A percentile compares a stretch with the other conserved stretches of the same genome.
phyloP scores from a whole-genome alignment of 768 basidiomycete species.

The Piloderma croceum region DNA sequence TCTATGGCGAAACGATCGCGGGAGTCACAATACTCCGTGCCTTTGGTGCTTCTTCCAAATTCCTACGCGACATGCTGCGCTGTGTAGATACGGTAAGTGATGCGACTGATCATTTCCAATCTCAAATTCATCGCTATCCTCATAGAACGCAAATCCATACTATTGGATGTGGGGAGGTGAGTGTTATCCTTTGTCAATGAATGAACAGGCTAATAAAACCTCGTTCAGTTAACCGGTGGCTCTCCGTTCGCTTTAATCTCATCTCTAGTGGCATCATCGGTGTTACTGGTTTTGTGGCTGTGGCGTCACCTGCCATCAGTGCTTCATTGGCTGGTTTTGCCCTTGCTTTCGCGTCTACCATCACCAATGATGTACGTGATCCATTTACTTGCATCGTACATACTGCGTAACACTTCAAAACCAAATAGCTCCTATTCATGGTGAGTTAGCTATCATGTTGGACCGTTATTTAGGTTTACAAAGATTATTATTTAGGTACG shows the following conservation, averaged over 20 bases:
- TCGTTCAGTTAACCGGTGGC: conserved; percentile 73
- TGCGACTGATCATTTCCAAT: neutral
- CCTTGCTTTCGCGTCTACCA: conserved; percentile 73
- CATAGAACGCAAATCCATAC: conserved; percentile 60
- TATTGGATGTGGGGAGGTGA: conserved; percentile 93
- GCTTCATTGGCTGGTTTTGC: conserved; percentile 86
- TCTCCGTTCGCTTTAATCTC: conserved; percentile 82
- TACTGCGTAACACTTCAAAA: conserved; percentile 15
- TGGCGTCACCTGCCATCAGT: conserved; percentile 64
- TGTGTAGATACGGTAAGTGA: conserved; percentile 70
- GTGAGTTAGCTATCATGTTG: conserved; percentile 25
- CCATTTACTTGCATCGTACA: neutral
- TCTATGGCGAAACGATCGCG: conserved; percentile 47
- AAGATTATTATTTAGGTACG: conserved; percentile 42
- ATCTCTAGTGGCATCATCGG: conserved; percentile 69
- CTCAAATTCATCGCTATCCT: conserved; percentile 1
- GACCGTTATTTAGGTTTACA: neutral
- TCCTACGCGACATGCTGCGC: conserved; percentile 76
- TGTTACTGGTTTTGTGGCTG: conserved; percentile 60
- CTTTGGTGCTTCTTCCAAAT: conserved; percentile 85
- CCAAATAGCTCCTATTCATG: conserved; percentile 50
- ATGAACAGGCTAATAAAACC: conserved; percentile 5
- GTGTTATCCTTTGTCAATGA: conserved; percentile 9
- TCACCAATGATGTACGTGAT: conserved; percentile 58
- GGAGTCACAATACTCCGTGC: conserved; percentile 60